Percentiles rank a stretch among this genome's conserved stretches.
Conservation (phyloP, 1,139 yeast species). For the Hansenula anomala region DNA sequence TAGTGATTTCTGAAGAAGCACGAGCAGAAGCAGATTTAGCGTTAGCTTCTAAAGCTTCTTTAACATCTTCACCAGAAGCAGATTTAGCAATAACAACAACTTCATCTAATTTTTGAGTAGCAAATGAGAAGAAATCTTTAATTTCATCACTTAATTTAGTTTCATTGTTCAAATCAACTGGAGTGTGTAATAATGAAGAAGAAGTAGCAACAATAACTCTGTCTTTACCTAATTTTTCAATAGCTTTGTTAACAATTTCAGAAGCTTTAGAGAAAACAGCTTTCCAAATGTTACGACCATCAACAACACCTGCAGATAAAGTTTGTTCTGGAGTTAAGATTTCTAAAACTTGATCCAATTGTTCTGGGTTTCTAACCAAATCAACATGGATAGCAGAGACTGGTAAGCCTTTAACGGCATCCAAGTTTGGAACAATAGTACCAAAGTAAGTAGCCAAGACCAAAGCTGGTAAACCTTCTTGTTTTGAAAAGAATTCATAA, state of each 20-base stretch:
- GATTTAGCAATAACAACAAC: conserved; percentile 90
- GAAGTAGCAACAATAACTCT: conserved; percentile 92
- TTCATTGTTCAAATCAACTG: conserved; percentile 92
- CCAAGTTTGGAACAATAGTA: conserved; percentile 95
- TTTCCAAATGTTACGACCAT: conserved; percentile 99
- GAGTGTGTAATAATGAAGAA: conserved; percentile 96
- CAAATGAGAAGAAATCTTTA: conserved; percentile 98
- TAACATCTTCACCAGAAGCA: conserved; percentile 73
- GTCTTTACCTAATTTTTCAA: conserved; percentile 79
- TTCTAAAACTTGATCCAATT: conserved; percentile 76
- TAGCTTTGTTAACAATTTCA: conserved; percentile 74
- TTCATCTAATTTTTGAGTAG: conserved; percentile 91
- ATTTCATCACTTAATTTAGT: conserved; percentile 83
- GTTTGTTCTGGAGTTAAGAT: conserved; percentile 65
- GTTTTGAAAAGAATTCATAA: conserved; percentile 63
- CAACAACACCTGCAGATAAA: conserved; percentile 94
- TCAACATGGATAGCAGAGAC: conserved; percentile 96
- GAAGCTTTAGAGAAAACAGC: conserved; percentile 87
- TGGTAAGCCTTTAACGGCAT: conserved; percentile 83
- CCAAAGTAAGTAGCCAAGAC: conserved; percentile 93
- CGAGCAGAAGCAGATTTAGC: conserved; percentile 85
- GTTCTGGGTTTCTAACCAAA: conserved; percentile 95
- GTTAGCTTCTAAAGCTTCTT: conserved; percentile 68
- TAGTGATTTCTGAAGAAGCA: conserved; percentile 81
- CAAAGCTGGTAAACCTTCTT: conserved; percentile 70